A percentile compares a stretch with the other conserved stretches of the same genome.
phyloP scores from a whole-genome alignment of 2,329 filamentous ascomycete genomes.

The Verticillium tricorpus region DNA sequence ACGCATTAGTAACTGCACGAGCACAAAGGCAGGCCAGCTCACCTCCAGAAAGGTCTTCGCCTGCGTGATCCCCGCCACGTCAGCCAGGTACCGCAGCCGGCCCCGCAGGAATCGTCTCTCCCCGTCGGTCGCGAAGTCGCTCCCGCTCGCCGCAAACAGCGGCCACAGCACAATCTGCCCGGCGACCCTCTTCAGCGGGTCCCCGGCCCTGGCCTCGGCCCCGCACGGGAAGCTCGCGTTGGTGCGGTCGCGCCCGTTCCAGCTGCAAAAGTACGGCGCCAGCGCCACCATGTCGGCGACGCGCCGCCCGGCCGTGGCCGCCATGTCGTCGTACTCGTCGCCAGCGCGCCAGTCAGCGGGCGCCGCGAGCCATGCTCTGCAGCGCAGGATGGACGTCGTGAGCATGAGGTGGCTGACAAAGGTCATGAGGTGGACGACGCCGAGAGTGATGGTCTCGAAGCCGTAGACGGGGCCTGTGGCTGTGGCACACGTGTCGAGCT shows the following conservation, averaged over 20 bases:
- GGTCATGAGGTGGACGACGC: constrained; percentile 15
- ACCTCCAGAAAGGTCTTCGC: constrained; percentile 15
- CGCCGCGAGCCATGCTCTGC: constrained; percentile 15
- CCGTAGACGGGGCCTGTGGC: constrained; percentile 14
- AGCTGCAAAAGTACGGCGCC: constrained; percentile 14
- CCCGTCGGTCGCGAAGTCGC: constrained; percentile 14
- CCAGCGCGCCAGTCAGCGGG: constrained; percentile 7
- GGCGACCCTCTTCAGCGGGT: constrained; percentile 14
- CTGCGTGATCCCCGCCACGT: constrained; percentile 15
- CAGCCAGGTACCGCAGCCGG: constrained; percentile 13
- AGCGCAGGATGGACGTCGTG: constrained; percentile 16
- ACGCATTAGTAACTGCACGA: not conserved
- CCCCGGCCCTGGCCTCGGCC: constrained; percentile 2
- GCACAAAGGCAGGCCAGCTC: not conserved
- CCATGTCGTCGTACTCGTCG: constrained; percentile 14
- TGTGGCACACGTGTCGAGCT: constrained; percentile 6
- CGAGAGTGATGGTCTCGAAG: constrained; percentile 14
- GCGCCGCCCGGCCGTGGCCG: constrained; percentile 10
- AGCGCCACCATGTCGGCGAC: constrained; percentile 14
- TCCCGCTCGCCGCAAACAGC: constrained; percentile 12
- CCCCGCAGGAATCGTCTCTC: constrained; percentile 14
- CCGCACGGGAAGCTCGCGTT: constrained; percentile 13
- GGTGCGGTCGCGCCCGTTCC: constrained; percentile 12
- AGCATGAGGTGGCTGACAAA: constrained; percentile 17
- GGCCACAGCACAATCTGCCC: constrained; percentile 15